Evolutionary conservation across 1,139 yeast species (phyloP), one percentile per base, ranked within the genome.

Genomic region (Magnusiomyces starmeri): DNA sequence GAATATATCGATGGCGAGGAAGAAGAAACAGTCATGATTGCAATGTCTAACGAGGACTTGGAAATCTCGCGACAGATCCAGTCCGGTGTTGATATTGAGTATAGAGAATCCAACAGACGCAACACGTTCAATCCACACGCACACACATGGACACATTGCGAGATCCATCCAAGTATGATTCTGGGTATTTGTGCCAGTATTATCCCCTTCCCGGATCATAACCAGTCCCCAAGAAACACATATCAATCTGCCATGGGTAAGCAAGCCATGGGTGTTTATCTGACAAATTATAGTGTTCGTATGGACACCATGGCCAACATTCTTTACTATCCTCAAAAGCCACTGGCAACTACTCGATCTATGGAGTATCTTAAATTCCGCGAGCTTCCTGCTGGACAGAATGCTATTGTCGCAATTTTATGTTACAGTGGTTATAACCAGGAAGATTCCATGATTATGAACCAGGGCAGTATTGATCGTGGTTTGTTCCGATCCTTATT

Each of bases 391-490:
- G 98, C 99, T 52, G 99, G 99, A 55, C 99, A 92, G 74, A 92
- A 92, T 67, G 98, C 98, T 39, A 83, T 92, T 70, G 99, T 92
- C 48, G 98, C 98, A 40, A 92, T 92, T 77, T 80, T 95, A 43
- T 94, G 98, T 79, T 92, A 92, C 73, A 86, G 96, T 44, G 99
- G 99, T 67, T 92, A 92, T 72, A 92, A 92, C 72, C 99, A 92
- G 78, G 99, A 92, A 85, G 99, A 92, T 85, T 94, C 98, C 47
- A 89, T 92, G 95, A 92, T 92, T 75, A 92, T 92, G 99, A 92
- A 92, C 70, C 99, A 92, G 74, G 85, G 96, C 24, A 86, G 96
- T 39, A 92, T 92, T 66, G 99, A 92, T 70, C 78, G 98, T 66
- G 99, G 99, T 51, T 75, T 92, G 62, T 92, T 92, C 75, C 78